Evolutionary conservation across 805 yeast genomes (phyloP), one percentile per base, ranked within the genome.

Genomic region (Candida palmyrensis): DNA sequence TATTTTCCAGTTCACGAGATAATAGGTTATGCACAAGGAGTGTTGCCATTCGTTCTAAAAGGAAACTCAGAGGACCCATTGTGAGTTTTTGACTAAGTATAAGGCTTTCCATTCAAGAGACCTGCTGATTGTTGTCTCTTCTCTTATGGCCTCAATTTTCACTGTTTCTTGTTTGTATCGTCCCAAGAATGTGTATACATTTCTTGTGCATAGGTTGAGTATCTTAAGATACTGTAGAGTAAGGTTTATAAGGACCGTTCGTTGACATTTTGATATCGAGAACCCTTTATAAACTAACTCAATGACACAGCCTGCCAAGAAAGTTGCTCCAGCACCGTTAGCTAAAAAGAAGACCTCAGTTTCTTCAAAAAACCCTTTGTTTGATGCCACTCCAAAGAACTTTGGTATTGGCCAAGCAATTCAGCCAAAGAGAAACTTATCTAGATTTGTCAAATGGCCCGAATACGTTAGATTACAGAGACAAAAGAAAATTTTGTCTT

Each of bases 391-490:
- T 49, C 95, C 96, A 68, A 82, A 81, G 75, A 82, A 79, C 75
- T 90, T 81, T 62, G 97, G 97, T 72, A 82, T 92, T 58, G 98
- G 98, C 59, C 97, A 92, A 77, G 73, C 82, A 49, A 59, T 90
- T 55, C 97, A 90, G 73, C 95, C 81, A 88, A 87, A 82, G 78
- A 82, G 90, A 74, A 86, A 92, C 82, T 79, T 92, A 62, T 75
- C 95, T 43, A 88, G 97, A 73, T 89, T 85, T 68, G 97, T 90
- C 63, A 92, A 84, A 73, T 92, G 98, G 98, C 98, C 98, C 64
- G 92, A 83, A 73, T 88, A 90, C 68, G 94, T 90, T 54, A 86
- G 95, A 75, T 77, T 92, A 56, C 98, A 90, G 78, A 89, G 98
- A 80, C 97, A 92, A 75, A 92, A 82, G 83, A 90, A 90, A 80